Base-by-base conservation (phyloP, 1,139 yeast species). In the Yamadazyma diddensiae region DNA sequence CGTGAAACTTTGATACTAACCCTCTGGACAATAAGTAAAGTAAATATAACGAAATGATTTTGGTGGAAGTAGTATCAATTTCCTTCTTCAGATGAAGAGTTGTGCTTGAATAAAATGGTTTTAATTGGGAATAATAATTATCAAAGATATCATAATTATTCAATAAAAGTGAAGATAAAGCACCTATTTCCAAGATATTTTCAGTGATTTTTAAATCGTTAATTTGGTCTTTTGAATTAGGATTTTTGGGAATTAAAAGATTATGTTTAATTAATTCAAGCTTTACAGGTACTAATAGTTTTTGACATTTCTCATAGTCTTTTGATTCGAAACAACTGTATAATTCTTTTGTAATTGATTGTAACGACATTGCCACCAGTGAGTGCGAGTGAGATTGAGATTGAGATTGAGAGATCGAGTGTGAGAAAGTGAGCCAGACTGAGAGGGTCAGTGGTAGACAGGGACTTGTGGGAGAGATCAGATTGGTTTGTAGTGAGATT, bases 131-230 rank as follows among this genome's bases (percentile, higher is more conserved):
- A 38, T 85, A 74, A 54, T 76, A 79, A 47, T 81, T 82, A 45
- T 82, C 82, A 52, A 88, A 86, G 21, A 74, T 73, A 18, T 63
- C 71, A 50, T 83, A 79, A 44, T 84, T 72, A 31, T 75, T 64
- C 29, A 74, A 59, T 45, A 82, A 79, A 42, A 92, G 77, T 30
- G 88, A 73, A 11, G 85, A 73, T 40, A 90, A 66, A 0, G 94
- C 94, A 10, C 95, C 97, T 41, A 88, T 79, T 57, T 90, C 97
- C 33, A 92, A 66, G 32, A 90, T 82, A 33, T 83, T 76, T 49
- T 94, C 80, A 8, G 95, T 79, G 29, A 88, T 84, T 42, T 74
- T 70, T 42, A 87, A 70, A 60, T 90, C 97, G 39, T 76, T 76
- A 31, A 79, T 55, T 55, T 57, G 65, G 53, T 63, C 75, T 47